Evolutionary conservation across 169 alveolate species (phyloP), one percentile per base, ranked within the genome.

Genomic region (Pseudocohnilembus persalinus): DNA sequence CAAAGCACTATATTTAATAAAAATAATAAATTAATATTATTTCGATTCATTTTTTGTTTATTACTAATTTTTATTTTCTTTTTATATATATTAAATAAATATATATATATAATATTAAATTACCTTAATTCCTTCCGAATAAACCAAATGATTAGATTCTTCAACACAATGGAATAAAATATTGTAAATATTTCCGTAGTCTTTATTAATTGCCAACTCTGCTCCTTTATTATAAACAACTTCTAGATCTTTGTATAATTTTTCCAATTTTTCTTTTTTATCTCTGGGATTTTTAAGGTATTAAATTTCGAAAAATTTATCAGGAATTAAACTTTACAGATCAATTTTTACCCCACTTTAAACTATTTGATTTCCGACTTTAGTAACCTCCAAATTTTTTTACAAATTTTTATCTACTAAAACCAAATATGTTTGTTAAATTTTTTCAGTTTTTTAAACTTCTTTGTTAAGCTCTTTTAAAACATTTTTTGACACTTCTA

Each of bases 261-360:
- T 73, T 29, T 79, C 84, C 34, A 79, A 28, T 30, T 79, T 79
- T 34, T 79, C 64, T 35, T 49, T 79, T 30, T 79, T 79, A 26
- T 49, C 35, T 28, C 30, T 34, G 26, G 76, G 77, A 4, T 79
- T 15, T 30, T n/a, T 34, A 20, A 79, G 64, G 0, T 64, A 79
- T 20, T 74, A 75, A n/a, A 79, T 79, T 79, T 79, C 84, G 65
- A 79, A 79, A 32, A 79, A 79, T 63, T 79, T 79, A 25, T 79
- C 84, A 16, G 84, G 84, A 0, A 79, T 11, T 49, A 49, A 11
- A 20, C 68, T 49, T 4, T 20, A 11, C 26, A 49, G 68, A 20
- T 49, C 68, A 49, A 49, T 20, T 11, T 4, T 11, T 11, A 20
- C 20, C 68, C 68, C 68, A 20, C 4, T 49, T 4, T 49, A 4